Evolutionary conservation across 2,329 filamentous ascomycete genomes (phyloP).

Genomic region (Fusarium sp.): DNA sequence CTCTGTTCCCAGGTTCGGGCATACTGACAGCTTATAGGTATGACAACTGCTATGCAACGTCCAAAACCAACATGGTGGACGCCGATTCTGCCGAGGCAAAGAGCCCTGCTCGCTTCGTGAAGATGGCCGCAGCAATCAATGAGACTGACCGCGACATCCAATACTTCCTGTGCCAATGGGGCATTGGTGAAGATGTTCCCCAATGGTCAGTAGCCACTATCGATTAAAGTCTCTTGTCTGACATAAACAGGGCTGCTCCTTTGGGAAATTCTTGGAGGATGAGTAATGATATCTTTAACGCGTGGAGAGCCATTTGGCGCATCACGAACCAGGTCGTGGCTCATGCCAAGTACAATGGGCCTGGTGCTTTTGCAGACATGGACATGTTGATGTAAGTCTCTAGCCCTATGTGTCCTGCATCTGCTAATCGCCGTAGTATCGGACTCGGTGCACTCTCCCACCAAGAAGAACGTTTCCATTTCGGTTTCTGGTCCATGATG

Average conservation of each 20-base stretch:
- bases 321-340: constrained; percentile 64
- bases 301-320: constrained; percentile 62
- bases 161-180: constrained; percentile 66
- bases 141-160: constrained; percentile 55
- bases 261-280: constrained; percentile 63
- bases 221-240: fast-evolving
- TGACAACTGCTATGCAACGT: constrained; percentile 61
- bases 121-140: constrained; percentile 58
- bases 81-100: constrained; percentile 52
- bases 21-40: constrained; percentile 47
- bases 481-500: constrained; percentile 63
- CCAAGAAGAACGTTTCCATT: constrained; percentile 63
- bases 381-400: constrained; percentile 61
- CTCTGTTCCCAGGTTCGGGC: fast-evolving
- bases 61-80: constrained; percentile 56
- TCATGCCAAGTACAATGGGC: constrained; percentile 55
- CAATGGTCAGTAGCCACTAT: constrained; percentile 48
- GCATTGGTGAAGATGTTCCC: constrained; percentile 59
- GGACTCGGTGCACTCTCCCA: constrained; percentile 58
- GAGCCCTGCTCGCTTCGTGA: constrained; percentile 56
- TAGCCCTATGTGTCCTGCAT: fast-evolving
- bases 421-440: constrained; percentile 47
- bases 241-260: constrained; percentile 49
- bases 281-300: constrained; percentile 64
- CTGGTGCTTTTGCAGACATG: constrained; percentile 62